These are phyloP conservation scores for Vitis amurensis DNA, from an alignment of 164 flowering plant genomes.

Conservation along the genomic window DNA sequence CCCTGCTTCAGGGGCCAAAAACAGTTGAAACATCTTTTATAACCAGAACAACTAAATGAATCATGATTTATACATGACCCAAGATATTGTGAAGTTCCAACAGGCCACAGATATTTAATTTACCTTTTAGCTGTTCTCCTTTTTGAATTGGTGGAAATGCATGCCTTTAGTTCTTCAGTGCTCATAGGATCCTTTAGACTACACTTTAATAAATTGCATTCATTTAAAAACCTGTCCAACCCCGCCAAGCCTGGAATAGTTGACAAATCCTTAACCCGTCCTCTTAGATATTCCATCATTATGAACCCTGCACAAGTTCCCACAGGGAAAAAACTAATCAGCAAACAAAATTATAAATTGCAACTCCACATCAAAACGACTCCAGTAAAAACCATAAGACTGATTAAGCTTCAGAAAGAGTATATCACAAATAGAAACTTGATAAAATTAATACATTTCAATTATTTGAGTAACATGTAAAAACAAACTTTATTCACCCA, in stretches of 20 bases:
- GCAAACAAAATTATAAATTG: neutral
- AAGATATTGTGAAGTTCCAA: too few relatives aligned
- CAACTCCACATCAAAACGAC: neutral
- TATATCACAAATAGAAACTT: neutral
- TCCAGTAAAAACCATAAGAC: neutral
- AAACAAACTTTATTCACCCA: neutral
- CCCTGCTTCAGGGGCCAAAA: too few relatives aligned
- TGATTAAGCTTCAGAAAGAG: neutral
- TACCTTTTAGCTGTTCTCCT: conserved; percentile 33
- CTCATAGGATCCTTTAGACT: conserved; percentile 13
- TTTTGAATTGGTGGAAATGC: conserved; percentile 17
- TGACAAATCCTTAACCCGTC: conserved; percentile 19
- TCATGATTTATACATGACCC: too few relatives aligned
- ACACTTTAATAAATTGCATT: conserved; percentile 32
- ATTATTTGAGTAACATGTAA: neutral
- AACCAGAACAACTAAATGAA: too few relatives aligned
- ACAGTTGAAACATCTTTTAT: too few relatives aligned
- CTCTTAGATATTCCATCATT: conserved; percentile 41
- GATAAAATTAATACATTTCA: neutral
- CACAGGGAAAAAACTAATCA: neutral
- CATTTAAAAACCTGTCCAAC: conserved; percentile 13
- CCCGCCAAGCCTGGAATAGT: conserved; percentile 15
- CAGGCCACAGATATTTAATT: neutral
- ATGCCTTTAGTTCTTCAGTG: conserved; percentile 32
- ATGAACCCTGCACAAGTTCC: conserved; percentile 25